Evolutionary conservation across 257 asterid species (phyloP), one percentile per base, ranked within the genome.

Genomic region (Ophiorrhiza pumila): DNA sequence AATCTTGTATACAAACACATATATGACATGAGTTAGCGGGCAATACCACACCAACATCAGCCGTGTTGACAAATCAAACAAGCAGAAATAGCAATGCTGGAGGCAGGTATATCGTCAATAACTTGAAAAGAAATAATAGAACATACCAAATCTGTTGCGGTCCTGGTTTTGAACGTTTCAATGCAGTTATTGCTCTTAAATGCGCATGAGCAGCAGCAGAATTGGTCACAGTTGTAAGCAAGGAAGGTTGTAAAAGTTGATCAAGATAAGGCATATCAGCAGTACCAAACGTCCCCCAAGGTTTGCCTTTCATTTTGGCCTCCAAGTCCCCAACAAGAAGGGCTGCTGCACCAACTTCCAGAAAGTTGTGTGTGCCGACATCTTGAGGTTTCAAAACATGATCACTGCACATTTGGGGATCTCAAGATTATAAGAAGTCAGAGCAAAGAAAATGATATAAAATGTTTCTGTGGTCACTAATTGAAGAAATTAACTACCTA

Each of bases 341-440:
- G 82, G 98, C 98, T 68, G 99, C 99, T 45, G 99, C 99, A 71
- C 99, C 98, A 65, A 95, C 92, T 89, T 95, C 98, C 64, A 95
- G 87, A 78, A 95, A 90, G 85, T 90, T 90, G 82, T 83, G 96
- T 72, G 89, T 75, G 55, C 78, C 81, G 74, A 89, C 80, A 63
- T 89, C 97, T 85, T 89, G 91, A 78, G 88, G 88, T 75, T 85
- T 88, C 80, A 86, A 86, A 74, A 83, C 79, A 80, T 86, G 94
- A 73, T 95, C 96, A 34, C 99, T 95, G 96, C 77, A 84, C 76
- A 76, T 75, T 73, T 53, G 74, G 37, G 76, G 56, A 71, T 76
- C 68, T 72, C 78, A 82, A 62, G 77, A 79, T 68, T 42, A 76
- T 63, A 53, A 66, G 76, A 62, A 47, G 76, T 45, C 74, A 72